Percentiles rank a stretch among this genome's conserved stretches.
phyloP scores from a whole-genome alignment of 257 asterid genomes.

The Nyctanthes arbortristis region DNA sequence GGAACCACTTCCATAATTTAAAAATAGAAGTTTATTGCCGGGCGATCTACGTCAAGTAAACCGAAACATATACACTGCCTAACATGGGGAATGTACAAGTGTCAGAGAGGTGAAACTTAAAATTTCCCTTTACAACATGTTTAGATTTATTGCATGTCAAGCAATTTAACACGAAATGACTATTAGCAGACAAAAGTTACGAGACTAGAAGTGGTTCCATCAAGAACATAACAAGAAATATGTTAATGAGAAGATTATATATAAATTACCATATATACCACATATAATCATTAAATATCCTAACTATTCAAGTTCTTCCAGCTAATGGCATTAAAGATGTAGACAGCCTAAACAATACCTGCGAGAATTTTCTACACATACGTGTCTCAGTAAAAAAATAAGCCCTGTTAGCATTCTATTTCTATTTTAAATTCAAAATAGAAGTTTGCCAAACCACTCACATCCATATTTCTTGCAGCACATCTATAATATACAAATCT shows the following conservation, averaged over 20 bases:
- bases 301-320: not conserved
- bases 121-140: not conserved
- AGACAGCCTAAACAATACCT: not conserved
- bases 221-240: not conserved
- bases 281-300: not conserved
- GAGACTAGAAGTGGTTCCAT: constrained; percentile 12
- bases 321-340: not conserved
- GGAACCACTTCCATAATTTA: constrained; percentile 71
- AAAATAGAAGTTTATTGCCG: constrained; percentile 34
- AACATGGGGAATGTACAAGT: constrained; percentile 19
- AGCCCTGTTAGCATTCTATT: too few species aligned
- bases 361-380: not conserved
- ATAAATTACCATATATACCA: not conserved
- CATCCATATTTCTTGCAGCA: too few species aligned
- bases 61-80: constrained; percentile 34
- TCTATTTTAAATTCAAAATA: too few species aligned
- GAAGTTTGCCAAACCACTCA: too few species aligned
- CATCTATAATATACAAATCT: too few species aligned
- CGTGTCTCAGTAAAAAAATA: not conserved
- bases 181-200: constrained; percentile 15
- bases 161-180: not conserved
- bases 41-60: constrained; percentile 28
- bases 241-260: not conserved
- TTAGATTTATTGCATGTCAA: not conserved
- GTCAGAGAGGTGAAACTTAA: constrained; percentile 14